Evolutionary conservation across 306 rosid genomes (phyloP).

Genomic region (Vicia faba): DNA sequence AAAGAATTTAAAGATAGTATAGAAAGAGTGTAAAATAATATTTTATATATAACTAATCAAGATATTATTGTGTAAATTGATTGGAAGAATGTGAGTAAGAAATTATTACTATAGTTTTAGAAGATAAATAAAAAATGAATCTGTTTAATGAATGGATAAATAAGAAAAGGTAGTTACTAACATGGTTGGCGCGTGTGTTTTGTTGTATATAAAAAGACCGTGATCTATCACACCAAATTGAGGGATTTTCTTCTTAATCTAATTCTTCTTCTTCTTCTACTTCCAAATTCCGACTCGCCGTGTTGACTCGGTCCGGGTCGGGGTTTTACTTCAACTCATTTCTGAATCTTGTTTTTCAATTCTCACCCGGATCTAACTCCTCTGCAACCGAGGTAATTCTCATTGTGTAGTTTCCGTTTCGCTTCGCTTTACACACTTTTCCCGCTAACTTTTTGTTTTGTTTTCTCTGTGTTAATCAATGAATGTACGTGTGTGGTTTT

Average conservation of each 20-base stretch:
- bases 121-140: no score
- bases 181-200: conserved; percentile 34
- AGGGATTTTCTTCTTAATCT: background rate
- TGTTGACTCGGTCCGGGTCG: conserved; percentile 50
- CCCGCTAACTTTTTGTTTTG: conserved; percentile 6
- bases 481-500: background rate
- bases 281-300: conserved; percentile 40
- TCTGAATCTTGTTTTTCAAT: conserved; percentile 30
- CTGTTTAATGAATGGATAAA: background rate
- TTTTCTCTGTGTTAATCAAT: background rate
- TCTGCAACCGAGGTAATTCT: conserved; percentile 34
- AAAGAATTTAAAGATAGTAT: no score
- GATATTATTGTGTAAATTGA: no score
- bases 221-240: background rate
- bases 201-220: conserved; percentile 28
- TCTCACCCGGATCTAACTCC: conserved; percentile 43
- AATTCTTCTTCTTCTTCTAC: background rate
- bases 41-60: no score
- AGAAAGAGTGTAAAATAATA: no score
- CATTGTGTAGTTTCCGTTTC: conserved; percentile 31
- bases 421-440: background rate
- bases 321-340: conserved; percentile 34
- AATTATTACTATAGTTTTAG: no score
- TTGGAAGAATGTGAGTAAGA: no score
- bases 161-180: conserved; percentile 2